Percentiles rank a stretch among this genome's conserved stretches.
These are phyloP conservation scores for Penicillium rolfsii DNA, from an alignment of 2,329 filamentous ascomycete genomes.

Conservation along the genomic window DNA sequence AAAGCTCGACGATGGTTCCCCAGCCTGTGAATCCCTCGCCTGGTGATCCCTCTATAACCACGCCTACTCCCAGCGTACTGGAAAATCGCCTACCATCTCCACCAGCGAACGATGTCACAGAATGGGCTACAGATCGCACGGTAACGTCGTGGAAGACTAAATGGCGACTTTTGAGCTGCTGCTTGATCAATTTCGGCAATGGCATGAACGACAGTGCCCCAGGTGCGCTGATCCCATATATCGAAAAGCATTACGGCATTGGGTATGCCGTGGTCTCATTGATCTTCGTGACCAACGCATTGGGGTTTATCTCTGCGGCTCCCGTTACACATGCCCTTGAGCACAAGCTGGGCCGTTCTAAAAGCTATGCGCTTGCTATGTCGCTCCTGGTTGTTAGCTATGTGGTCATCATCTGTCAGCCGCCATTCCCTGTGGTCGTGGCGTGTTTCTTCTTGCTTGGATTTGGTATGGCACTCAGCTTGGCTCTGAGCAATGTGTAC, in stretches of 20 bases:
- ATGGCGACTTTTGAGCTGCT: slow-evolving; percentile 67
- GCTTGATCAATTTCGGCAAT: slow-evolving; percentile 67
- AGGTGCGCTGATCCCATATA: slow-evolving; percentile 79
- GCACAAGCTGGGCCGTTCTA: slow-evolving; percentile 65
- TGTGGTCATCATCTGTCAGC: slow-evolving; percentile 66
- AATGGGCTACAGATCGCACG: slow-evolving; percentile 21
- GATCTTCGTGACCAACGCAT: slow-evolving; percentile 77
- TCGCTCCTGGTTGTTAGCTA: slow-evolving; percentile 65
- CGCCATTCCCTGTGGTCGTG: slow-evolving; percentile 71
- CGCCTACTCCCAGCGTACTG: slow-evolving; percentile 19
- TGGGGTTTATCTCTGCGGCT: slow-evolving; percentile 75
- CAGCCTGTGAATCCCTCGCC: slow-evolving; percentile 5
- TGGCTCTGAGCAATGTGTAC: slow-evolving; percentile 62
- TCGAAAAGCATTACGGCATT: slow-evolving; percentile 74
- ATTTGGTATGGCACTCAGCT: slow-evolving; percentile 54
- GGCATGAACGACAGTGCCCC: slow-evolving; percentile 76
- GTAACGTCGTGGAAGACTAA: slow-evolving; percentile 59
- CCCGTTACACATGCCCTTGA: slow-evolving; percentile 68
- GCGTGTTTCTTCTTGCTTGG: slow-evolving; percentile 70
- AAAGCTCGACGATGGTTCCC: slow-evolving; percentile 2
- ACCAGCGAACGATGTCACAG: slow-evolving; percentile 10
- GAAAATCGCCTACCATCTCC: slow-evolving; percentile 17
- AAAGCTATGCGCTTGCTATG: slow-evolving; percentile 62
- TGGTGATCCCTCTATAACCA: slow-evolving; percentile 6
- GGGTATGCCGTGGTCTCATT: slow-evolving; percentile 78